phyloP scores from a whole-genome alignment of 306 rosid genomes.

The Fagus sylvatica region DNA sequence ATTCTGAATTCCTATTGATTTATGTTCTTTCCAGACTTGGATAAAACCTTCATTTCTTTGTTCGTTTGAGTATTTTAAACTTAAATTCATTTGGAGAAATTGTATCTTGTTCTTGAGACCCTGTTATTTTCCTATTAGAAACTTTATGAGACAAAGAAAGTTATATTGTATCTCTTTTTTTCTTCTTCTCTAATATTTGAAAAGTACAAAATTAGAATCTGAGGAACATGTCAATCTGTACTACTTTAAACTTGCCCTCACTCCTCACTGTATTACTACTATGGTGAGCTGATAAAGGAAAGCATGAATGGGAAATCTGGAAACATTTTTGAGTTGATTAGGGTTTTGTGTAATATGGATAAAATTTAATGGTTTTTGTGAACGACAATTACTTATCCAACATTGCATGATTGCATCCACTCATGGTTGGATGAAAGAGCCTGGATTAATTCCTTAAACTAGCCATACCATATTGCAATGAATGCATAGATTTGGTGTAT shows the following conservation, averaged over 20 bases:
- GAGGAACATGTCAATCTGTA: not conserved
- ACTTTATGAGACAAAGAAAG: not conserved
- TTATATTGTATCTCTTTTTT: not conserved
- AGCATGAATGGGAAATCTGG: too few relatives aligned
- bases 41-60: not conserved
- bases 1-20: constrained; percentile 17
- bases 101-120: not conserved
- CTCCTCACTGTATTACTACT: not conserved
- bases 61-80: not conserved
- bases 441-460: too few relatives aligned
- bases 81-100: not conserved
- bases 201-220: too few relatives aligned
- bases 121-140: not conserved
- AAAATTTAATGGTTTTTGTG: too few relatives aligned
- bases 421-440: too few relatives aligned
- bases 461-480: too few relatives aligned
- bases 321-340: too few relatives aligned
- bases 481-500: too few relatives aligned
- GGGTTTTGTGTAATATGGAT: too few relatives aligned
- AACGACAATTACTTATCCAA: too few relatives aligned
- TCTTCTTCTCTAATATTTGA: not conserved
- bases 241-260: not conserved
- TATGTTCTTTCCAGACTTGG: not conserved
- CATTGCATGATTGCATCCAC: too few relatives aligned
- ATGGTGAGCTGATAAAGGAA: too few relatives aligned